Evolutionary conservation across 768 basidiomycete species (phyloP), one percentile per base, ranked within the genome.

Genomic region (Dendrothele bispora): DNA sequence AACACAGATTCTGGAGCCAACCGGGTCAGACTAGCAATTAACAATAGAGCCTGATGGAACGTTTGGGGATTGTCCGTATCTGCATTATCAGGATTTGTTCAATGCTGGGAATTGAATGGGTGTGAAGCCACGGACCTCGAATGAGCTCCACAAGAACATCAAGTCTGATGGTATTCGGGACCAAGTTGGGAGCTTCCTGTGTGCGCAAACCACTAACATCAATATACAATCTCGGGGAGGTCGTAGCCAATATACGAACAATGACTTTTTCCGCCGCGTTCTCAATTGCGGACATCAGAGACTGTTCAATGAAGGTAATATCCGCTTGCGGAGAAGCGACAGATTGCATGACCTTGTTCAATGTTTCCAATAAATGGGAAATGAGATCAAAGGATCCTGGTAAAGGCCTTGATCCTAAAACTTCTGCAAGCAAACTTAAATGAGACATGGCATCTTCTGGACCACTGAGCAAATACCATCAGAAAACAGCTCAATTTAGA

Each of bases 31-130:
- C 77, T 86, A 5, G 93, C 86, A 67, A 97, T 86, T 26, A 98
- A 74, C 21, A 98, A 74, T 3, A 98, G 71, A 0, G 93, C 92
- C 63, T 95, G 90, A 55, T 98, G 85, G 70, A 94, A 94, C 0
- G 91, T 95, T 60, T 98, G 94, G 1, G 95, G 95, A 57, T 95
- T 97, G 36, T 82, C 82, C 2, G 93, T 86, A 14, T 86, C 94
- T 95, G 52, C 2, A 28, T 17, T 11, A n/a, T n/a, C n/a, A n/a
- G n/a, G n/a, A n/a, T n/a, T n/a, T n/a, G n/a, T n/a, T n/a, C n/a
- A n/a, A n/a, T n/a, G n/a, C n/a, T n/a, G n/a, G n/a, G n/a, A n/a
- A n/a, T n/a, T n/a, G n/a, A n/a, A n/a, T n/a, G n/a, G n/a, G n/a
- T 3, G 14, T 47, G 14, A 53, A 36, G 26, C 20, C 37, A 59